phyloP scores from a whole-genome alignment of 2,329 filamentous ascomycete genomes.

The Arthrocladium fulminans region DNA sequence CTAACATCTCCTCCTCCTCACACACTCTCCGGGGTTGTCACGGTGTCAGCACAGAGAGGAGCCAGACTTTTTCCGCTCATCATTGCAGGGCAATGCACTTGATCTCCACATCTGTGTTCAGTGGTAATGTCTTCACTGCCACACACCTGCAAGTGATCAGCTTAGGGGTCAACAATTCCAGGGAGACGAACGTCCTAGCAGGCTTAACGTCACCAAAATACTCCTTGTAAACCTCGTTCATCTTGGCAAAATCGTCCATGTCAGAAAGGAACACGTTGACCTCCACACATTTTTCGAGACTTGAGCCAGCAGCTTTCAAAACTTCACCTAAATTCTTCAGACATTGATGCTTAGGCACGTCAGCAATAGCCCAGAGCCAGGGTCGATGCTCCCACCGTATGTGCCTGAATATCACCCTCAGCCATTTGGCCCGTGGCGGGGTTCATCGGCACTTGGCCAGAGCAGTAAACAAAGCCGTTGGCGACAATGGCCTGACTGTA shows the following conservation, averaged over 20 bases:
- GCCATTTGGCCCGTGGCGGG: constrained; percentile 46
- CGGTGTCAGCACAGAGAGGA: no score
- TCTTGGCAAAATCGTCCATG: constrained; percentile 61
- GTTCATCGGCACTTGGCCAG: constrained; percentile 53
- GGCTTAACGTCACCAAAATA: constrained; percentile 60
- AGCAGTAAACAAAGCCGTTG: constrained; percentile 64
- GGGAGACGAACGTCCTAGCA: constrained; percentile 12
- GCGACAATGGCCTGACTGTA: constrained; percentile 54
- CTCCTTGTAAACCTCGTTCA: constrained; percentile 76
- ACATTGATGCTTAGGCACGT: constrained; percentile 6
- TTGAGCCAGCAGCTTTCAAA: constrained; percentile 52
- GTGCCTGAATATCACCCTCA: constrained; percentile 48
- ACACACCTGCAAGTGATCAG: constrained; percentile 31
- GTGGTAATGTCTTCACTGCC: constrained; percentile 43
- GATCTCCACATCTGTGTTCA: constrained; percentile 47
- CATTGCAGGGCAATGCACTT: constrained; percentile 38
- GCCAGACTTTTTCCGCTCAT: constrained; percentile 23
- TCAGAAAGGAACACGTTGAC: constrained; percentile 57
- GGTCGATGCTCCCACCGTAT: constrained; percentile 34
- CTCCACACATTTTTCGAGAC: constrained; percentile 55
- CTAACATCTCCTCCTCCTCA: no score
- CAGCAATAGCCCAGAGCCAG: constrained; percentile 9
- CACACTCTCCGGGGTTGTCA: no score
- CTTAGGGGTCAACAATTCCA: not conserved
- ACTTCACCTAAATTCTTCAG: constrained; percentile 48